Evolutionary conservation across 2,329 filamentous ascomycete species (phyloP).

Genomic region (Monilinia vaccinii-corymbosi): DNA sequence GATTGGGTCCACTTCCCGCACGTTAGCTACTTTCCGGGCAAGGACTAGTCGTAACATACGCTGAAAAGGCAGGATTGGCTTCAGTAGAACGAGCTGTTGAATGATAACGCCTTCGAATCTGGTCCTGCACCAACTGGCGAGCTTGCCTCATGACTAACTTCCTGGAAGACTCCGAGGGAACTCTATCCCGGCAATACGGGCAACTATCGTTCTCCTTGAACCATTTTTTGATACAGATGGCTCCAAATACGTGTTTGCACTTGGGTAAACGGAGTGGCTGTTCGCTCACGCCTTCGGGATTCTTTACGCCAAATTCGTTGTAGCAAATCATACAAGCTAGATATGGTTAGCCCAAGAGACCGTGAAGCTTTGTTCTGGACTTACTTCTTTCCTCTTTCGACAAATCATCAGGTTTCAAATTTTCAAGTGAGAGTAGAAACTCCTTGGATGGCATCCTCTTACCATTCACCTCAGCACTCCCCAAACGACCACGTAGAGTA

Average conservation of each 20-base stretch:
- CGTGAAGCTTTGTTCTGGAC: constrained; percentile 8
- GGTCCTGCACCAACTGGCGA: background rate
- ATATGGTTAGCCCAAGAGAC: constrained; percentile 11
- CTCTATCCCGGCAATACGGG: constrained; percentile 54
- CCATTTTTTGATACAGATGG: constrained; percentile 58
- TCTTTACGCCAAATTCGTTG: constrained; percentile 48
- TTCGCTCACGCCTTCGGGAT: constrained; percentile 50
- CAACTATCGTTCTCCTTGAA: constrained; percentile 53
- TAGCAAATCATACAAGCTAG: constrained; percentile 56
- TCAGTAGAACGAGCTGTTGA: background rate
- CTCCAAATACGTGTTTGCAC: constrained; percentile 56
- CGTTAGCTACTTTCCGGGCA: background rate
- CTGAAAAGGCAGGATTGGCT: background rate
- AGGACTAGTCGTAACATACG: background rate
- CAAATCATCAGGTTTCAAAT: constrained; percentile 23
- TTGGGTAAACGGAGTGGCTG: constrained; percentile 48
- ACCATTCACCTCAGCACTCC: background rate
- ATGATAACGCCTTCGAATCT: background rate
- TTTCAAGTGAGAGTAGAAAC: constrained; percentile 25
- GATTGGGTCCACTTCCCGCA: background rate
- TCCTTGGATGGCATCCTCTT: constrained; percentile 26
- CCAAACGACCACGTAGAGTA: constrained; percentile 18
- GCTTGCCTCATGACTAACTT: constrained; percentile 8
- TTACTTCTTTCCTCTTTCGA: constrained; percentile 24
- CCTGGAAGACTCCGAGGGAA: constrained; percentile 39